These are phyloP conservation scores for Aspergillus biplanus DNA, from an alignment of 495 filamentous ascomycete species.

Conservation along the genomic window DNA sequence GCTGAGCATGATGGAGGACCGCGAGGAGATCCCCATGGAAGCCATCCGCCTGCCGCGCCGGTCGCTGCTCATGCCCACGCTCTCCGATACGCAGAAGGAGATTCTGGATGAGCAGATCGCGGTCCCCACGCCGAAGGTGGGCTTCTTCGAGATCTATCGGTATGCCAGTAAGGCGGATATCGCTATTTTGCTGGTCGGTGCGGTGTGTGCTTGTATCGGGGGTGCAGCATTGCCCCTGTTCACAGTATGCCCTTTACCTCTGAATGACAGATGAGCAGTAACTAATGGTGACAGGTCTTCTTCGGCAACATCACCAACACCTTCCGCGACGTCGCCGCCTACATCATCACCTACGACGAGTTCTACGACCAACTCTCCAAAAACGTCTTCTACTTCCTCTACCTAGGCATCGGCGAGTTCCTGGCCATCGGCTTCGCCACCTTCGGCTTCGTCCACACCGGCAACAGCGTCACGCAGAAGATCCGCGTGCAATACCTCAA, in stretches of 20 bases:
- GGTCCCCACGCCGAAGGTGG: constrained; percentile 65
- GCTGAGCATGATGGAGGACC: background rate
- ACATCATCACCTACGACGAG: constrained; percentile 45
- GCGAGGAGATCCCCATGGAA: constrained; percentile 15
- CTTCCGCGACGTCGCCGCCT: constrained; percentile 67
- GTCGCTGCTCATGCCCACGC: constrained; percentile 11
- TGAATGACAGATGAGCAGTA: background rate
- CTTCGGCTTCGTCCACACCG: constrained; percentile 89
- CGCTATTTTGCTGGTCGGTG: constrained; percentile 65
- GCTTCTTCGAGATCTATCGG: constrained; percentile 70
- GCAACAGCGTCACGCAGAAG: constrained; percentile 82
- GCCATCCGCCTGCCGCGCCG: background rate
- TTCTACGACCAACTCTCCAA: constrained; percentile 64
- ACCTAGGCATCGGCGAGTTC: constrained; percentile 85
- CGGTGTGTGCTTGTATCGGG: constrained; percentile 69
- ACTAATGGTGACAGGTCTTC: constrained; percentile 46
- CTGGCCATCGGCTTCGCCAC: constrained; percentile 77
- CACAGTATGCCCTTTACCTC: constrained; percentile 59
- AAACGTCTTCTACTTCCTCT: constrained; percentile 85
- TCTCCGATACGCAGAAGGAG: constrained; percentile 52
- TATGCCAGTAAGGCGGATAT: constrained; percentile 78
- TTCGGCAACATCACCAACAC: constrained; percentile 76
- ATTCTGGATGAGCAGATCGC: constrained; percentile 73
- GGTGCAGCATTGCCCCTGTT: constrained; percentile 86
- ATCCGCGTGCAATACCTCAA: constrained; percentile 81